These are phyloP conservation scores for Lyophyllum shimeji DNA, from an alignment of 768 basidiomycete genomes.

Conservation along the genomic window DNA sequence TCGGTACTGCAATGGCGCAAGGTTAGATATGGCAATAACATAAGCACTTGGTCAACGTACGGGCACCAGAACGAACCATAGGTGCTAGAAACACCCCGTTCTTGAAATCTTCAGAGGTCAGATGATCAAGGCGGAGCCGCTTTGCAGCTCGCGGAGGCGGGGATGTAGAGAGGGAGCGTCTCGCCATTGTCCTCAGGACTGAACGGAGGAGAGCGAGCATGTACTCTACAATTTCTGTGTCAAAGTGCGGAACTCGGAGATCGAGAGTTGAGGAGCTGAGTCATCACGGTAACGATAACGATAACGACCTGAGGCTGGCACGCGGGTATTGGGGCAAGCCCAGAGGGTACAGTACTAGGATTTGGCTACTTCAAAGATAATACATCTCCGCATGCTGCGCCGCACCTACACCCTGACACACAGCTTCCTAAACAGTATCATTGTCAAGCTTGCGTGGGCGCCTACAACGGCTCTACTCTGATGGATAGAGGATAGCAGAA, in stretches of 20 bases:
- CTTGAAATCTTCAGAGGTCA: conserved; percentile 76
- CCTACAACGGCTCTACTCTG: too few relatives aligned
- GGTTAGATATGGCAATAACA: conserved; percentile 8
- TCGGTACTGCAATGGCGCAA: conserved; percentile 60
- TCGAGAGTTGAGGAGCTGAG: neutral
- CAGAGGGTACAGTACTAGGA: too few relatives aligned
- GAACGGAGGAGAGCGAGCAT: conserved; percentile 13
- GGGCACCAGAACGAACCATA: conserved; percentile 93
- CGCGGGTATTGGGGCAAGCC: too few relatives aligned
- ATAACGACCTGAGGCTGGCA: too few relatives aligned
- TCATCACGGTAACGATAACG: neutral
- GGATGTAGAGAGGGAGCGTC: conserved; percentile 51
- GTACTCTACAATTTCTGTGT: conserved; percentile 4
- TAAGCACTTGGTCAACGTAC: conserved; percentile 43
- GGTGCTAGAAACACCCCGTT: conserved; percentile 94
- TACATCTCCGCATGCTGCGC: too few relatives aligned
- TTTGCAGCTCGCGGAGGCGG: conserved; percentile 50
- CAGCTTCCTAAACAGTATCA: too few relatives aligned
- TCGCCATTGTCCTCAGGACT: conserved; percentile 39
- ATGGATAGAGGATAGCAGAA: too few relatives aligned
- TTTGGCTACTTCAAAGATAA: too few relatives aligned
- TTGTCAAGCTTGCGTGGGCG: too few relatives aligned
- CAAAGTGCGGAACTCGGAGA: neutral
- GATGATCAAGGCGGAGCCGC: conserved; percentile 53
- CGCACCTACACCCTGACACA: too few relatives aligned